phyloP scores from a whole-genome alignment of 129 eudicot species.

The Flaveria bidentis region DNA sequence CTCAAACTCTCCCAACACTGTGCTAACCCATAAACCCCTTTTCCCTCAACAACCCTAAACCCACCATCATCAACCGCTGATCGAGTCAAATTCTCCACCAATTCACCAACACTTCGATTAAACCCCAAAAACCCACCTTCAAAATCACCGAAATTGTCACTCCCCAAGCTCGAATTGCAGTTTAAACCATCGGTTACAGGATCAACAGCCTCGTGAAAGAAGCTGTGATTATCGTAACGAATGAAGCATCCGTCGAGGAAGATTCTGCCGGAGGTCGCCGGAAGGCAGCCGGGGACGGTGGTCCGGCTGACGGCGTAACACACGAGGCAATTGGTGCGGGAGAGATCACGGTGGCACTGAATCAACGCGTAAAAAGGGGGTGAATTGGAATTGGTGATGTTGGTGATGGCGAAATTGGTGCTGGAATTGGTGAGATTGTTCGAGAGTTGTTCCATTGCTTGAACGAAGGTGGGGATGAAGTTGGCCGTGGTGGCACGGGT shows the following conservation, averaged over 20 bases:
- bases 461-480: constrained; percentile 57
- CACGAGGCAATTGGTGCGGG: constrained; percentile 65
- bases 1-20: constrained; percentile 72
- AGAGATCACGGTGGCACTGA: constrained; percentile 57
- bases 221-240: constrained; percentile 52
- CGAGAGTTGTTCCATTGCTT: constrained; percentile 55
- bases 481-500: constrained; percentile 34
- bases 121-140: constrained; percentile 26
- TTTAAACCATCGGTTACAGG: constrained; percentile 32
- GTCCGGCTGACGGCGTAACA: constrained; percentile 85
- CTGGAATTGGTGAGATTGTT: constrained; percentile 31
- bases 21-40: constrained; percentile 72
- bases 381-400: not conserved
- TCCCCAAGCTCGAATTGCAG: constrained; percentile 35
- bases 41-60: constrained; percentile 43
- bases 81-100: constrained; percentile 48
- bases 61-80: constrained; percentile 41
- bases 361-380: constrained; percentile 46
- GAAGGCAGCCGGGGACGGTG: constrained; percentile 65
- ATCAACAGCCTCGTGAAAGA: constrained; percentile 46
- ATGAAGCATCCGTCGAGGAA: constrained; percentile 71
- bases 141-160: constrained; percentile 11
- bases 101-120: constrained; percentile 21
- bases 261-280: constrained; percentile 44
- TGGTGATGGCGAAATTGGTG: constrained; percentile 31